A percentile compares a stretch with the other conserved stretches of the same genome.
Conservation (phyloP, 2,329 filamentous ascomycete genomes). For the Colletotrichum sp. region DNA sequence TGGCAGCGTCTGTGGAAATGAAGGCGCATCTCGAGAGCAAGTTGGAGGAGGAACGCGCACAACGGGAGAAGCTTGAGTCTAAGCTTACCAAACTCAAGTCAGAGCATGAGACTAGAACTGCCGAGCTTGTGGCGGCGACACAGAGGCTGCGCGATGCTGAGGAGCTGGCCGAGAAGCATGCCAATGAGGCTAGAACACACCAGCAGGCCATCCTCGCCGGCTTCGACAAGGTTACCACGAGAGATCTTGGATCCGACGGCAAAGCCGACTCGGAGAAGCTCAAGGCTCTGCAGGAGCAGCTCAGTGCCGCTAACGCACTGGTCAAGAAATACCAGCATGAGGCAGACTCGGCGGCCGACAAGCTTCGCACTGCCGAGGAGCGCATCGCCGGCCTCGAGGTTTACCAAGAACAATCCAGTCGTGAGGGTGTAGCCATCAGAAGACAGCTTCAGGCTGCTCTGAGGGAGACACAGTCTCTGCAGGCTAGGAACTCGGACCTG, state of each 20-base stretch:
- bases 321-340: conserved; percentile 90
- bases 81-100: conserved; percentile 78
- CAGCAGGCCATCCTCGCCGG: conserved; percentile 83
- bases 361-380: conserved; percentile 90
- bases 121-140: conserved; percentile 77
- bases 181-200: conserved; percentile 85
- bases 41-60: conserved; percentile 80
- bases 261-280: conserved; percentile 70
- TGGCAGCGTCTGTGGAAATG: conserved; percentile 80
- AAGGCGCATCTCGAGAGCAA: conserved; percentile 78
- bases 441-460: conserved; percentile 87
- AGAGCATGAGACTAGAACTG: conserved; percentile 81
- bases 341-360: conserved; percentile 85
- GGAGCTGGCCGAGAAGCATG: conserved; percentile 85
- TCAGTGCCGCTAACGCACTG: conserved; percentile 77
- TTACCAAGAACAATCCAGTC: conserved; percentile 95
- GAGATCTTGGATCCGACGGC: conserved; percentile 52
- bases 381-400: conserved; percentile 95
- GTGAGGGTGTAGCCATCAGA: conserved; percentile 88
- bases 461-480: conserved; percentile 82
- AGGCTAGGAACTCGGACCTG: conserved; percentile 80
- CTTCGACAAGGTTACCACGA: conserved; percentile 73
- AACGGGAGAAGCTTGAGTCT: conserved; percentile 76
- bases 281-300: conserved; percentile 77
- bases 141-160: conserved; percentile 84